Evolutionary conservation across 345 rosid species (phyloP), one percentile per base, ranked within the genome.

Genomic region (Excoecaria cochinchinensis): DNA sequence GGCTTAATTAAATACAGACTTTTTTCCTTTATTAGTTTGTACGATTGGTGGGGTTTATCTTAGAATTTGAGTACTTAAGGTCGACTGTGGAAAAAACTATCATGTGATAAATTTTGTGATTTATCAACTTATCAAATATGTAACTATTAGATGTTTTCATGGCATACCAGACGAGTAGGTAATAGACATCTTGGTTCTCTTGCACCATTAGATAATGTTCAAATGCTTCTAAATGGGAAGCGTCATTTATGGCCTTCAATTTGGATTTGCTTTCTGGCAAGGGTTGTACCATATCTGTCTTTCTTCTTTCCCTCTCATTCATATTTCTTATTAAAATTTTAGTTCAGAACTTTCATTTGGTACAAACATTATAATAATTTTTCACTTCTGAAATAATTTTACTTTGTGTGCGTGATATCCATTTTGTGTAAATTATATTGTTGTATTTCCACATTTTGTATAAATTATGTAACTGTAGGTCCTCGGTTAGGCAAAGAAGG

Each of bases 401-500:
- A n/a, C n/a, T n/a, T n/a, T n/a, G n/a, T n/a, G n/a, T n/a, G n/a
- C n/a, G n/a, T n/a, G n/a, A n/a, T n/a, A n/a, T 31, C 31, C 31
- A 31, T 31, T 31, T 31, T 31, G 31, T 31, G 31, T 31, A 31
- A 31, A 31, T 31, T 31, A 31, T 31, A 31, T 31, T 31, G 2
- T 31, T 31, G 31, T 31, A 31, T 59, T 59, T 38, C 47, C 51
- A 22, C 25, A 25, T 19, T 69, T 78, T 39, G 13, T 44, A 9
- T 21, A 57, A 70, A 57, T 62, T 56, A 42, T 69, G 69, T 52
- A 47, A 66, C 36, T 80, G 62, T 71, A 92, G 97, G 85, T 92
- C 93, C 74, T 82, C 88, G 19, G 86, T 91, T 68, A 90, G 97
- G 68, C 97, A 87, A 84, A 92, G 97, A 88, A 89, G 97, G 85